Percentiles rank a stretch among this genome's conserved stretches.
phyloP scores from a whole-genome alignment of 306 rosid genomes.

The Pyrus bretschneideri region DNA sequence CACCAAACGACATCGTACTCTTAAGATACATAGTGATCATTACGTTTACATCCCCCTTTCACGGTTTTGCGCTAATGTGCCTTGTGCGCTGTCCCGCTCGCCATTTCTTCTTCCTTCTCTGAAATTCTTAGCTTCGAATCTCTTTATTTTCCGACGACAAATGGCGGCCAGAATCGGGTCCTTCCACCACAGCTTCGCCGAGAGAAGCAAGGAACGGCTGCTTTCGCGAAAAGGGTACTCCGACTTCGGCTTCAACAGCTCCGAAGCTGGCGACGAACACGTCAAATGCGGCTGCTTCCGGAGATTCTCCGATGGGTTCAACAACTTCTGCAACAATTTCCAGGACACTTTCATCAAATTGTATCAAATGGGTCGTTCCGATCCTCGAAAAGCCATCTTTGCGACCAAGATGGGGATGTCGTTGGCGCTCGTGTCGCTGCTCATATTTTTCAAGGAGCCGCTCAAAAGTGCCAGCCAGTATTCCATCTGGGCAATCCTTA shows the following conservation, averaged over 20 bases:
- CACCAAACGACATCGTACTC: background rate
- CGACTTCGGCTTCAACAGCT: slow-evolving; percentile 26
- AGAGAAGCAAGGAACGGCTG: slow-evolving; percentile 51
- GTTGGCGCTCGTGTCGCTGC: slow-evolving; percentile 46
- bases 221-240: slow-evolving; percentile 34
- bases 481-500: slow-evolving; percentile 68
- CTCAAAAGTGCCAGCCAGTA: slow-evolving; percentile 35
- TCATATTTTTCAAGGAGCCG: slow-evolving; percentile 44
- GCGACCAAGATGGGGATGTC: slow-evolving; percentile 53
- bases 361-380: slow-evolving; percentile 58
- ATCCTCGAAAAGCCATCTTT: slow-evolving; percentile 50
- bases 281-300: slow-evolving; percentile 26
- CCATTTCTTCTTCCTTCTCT: background rate
- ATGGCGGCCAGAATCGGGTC: slow-evolving; percentile 44
- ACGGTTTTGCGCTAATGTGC: background rate
- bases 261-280: background rate
- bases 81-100: background rate
- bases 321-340: slow-evolving; percentile 7
- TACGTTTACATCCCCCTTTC: background rate
- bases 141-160: background rate
- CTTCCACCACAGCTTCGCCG: slow-evolving; percentile 49
- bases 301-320: slow-evolving; percentile 31
- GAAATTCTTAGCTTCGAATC: background rate
- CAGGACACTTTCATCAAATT: slow-evolving; percentile 12
- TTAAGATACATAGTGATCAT: background rate